These are phyloP conservation scores for Cystobasidiaceae sp. DNA, from an alignment of 1,284 basidiomycete species.

Conservation along the genomic window DNA sequence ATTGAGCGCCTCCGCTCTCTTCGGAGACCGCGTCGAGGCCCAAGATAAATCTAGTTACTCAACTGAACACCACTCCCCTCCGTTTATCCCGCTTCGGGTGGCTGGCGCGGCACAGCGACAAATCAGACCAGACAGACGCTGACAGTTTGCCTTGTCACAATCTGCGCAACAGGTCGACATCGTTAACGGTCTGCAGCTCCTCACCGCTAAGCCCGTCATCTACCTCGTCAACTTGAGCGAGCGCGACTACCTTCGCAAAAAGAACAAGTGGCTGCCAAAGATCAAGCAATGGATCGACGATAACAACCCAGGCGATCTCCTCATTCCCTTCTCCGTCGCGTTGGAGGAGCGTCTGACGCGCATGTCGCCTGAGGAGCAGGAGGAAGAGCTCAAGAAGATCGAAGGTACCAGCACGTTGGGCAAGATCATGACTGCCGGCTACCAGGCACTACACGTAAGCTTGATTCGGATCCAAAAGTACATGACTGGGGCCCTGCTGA, in stretches of 20 bases:
- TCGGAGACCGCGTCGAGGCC: constrained; percentile 48
- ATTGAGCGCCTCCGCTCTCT: constrained; percentile 56
- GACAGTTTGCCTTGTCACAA: too few relatives aligned
- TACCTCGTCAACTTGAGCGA: constrained; percentile 98
- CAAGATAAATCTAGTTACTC: constrained; percentile 55
- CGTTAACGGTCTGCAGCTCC: constrained; percentile 82
- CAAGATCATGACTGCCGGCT: constrained; percentile 90
- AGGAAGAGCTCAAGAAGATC: constrained; percentile 66
- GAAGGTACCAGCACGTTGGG: constrained; percentile 68
- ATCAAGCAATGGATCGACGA: constrained; percentile 76
- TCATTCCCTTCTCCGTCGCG: constrained; percentile 96
- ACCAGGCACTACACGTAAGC: constrained; percentile 70
- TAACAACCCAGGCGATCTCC: constrained; percentile 89
- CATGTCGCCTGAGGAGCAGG: constrained; percentile 63
- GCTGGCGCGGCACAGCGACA: too few relatives aligned
- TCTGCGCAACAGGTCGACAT: constrained; percentile 83
- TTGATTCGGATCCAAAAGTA: background rate
- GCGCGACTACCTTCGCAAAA: constrained; percentile 90
- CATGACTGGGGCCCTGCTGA: background rate
- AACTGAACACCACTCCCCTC: constrained; percentile 51
- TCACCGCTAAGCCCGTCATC: constrained; percentile 96
- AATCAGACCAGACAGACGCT: too few relatives aligned
- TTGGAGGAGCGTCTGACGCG: constrained; percentile 82
- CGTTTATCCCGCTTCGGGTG: too few relatives aligned
- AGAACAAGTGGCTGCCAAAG: constrained; percentile 81